Evolutionary conservation across 2,329 filamentous ascomycete species (phyloP).

Genomic region (Stromatinia cepivora): DNA sequence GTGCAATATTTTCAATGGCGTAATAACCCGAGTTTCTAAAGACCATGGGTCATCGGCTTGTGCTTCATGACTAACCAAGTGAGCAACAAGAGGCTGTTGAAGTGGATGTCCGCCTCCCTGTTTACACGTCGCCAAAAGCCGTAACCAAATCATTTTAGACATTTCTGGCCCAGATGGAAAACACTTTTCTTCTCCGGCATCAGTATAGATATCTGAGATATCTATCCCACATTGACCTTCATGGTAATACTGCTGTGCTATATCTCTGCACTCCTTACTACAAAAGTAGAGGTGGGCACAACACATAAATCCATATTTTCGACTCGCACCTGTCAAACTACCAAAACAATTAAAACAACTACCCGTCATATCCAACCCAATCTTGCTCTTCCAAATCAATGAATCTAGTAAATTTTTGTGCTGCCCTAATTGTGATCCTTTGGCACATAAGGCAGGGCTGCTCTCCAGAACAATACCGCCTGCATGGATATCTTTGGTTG

Average conservation of each 20-base stretch:
- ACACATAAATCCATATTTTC: not conserved
- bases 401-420: not conserved
- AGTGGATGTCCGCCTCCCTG: not conserved
- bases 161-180: not conserved
- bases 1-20: not conserved
- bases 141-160: not conserved
- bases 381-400: not conserved
- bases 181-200: too few species aligned
- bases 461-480: not conserved
- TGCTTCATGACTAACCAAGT: not conserved
- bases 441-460: too few species aligned
- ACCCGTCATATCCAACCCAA: not conserved
- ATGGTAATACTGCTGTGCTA: constrained; percentile 17
- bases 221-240: constrained; percentile 6
- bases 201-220: not conserved
- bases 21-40: not conserved
- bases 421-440: not conserved
- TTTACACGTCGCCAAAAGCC: not conserved
- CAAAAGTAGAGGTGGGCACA: constrained; percentile 19
- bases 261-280: constrained; percentile 6
- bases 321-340: not conserved
- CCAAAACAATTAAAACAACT: not conserved
- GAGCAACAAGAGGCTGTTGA: not conserved
- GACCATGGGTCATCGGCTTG: not conserved
- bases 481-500: constrained; percentile 9